Evolutionary conservation across 2,329 filamentous ascomycete species (phyloP).

Genomic region (Exophiala bonariae): DNA sequence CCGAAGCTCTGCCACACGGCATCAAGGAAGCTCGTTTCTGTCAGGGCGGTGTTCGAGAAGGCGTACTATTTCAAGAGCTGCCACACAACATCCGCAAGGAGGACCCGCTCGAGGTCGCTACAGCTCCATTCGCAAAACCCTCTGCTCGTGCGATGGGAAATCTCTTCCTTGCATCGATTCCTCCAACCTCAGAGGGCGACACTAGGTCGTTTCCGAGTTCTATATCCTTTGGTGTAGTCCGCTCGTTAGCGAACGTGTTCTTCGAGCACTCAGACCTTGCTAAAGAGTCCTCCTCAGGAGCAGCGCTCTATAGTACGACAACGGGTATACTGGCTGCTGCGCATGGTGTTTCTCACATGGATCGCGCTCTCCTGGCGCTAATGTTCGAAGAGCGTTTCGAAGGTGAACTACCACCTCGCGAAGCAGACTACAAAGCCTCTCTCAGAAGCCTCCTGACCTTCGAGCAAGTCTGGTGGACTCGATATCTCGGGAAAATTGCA

Average conservation of each 20-base stretch:
- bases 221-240: no score
- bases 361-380: conserved; percentile 70
- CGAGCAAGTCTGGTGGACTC: conserved; percentile 64
- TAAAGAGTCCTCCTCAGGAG: conserved; percentile 60
- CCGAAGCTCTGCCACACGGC: conserved; percentile 64
- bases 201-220: no score
- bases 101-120: conserved; percentile 68
- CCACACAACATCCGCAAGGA: conserved; percentile 58
- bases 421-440: conserved; percentile 55
- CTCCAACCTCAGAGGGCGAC: no score
- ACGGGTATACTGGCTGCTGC: conserved; percentile 65
- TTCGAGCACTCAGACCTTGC: conserved; percentile 53
- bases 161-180: no score
- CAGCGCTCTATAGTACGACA: conserved; percentile 71
- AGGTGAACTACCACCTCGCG: conserved; percentile 60
- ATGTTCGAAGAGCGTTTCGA: conserved; percentile 74
- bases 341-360: conserved; percentile 73
- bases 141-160: no score
- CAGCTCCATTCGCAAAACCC: conserved; percentile 49
- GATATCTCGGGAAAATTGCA: conserved; percentile 63
- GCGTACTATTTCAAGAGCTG: conserved; percentile 66
- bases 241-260: conserved; percentile 60
- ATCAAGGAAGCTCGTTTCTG: conserved; percentile 79
- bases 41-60: conserved; percentile 83
- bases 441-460: conserved; percentile 55